Evolutionary conservation across 805 yeast genomes (phyloP), one percentile per base, ranked within the genome.

Genomic region (Kodamaea leandrae): DNA sequence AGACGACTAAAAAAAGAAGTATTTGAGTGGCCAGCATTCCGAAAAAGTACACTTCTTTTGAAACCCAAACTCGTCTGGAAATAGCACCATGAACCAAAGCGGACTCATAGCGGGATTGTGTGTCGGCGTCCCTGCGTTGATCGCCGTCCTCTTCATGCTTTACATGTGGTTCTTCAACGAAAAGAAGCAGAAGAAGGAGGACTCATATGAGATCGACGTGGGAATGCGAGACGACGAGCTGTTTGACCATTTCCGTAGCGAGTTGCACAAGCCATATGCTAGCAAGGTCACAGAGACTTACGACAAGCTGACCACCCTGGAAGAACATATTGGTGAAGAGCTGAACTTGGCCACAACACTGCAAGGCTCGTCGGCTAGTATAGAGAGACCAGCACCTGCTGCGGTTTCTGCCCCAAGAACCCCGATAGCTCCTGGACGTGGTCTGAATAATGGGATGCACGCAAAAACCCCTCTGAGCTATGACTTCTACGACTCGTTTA

Each of bases 401-500:
- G n/a, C n/a, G n/a, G n/a, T n/a, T n/a, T n/a, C n/a, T n/a, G n/a
- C n/a, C n/a, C n/a, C n/a, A n/a, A n/a, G n/a, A n/a, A n/a, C n/a
- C n/a, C n/a, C n/a, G n/a, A n/a, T n/a, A n/a, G n/a, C n/a, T n/a
- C n/a, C n/a, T n/a, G n/a, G n/a, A n/a, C n/a, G n/a, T n/a, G n/a
- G n/a, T n/a, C n/a, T n/a, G n/a, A n/a, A n/a, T n/a, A n/a, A 10
- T 14, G 17, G 13, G 16, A 17, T 16, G 17, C 32, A 27, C 32
- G 6, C 32, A 16, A 27, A 27, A 10, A 27, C 32, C 16, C 32
- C 32, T 20, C 33, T 30, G 33, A 30, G 33, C 36, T 69, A 66
- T 50, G 73, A 68, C 42, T 68, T 68, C 46, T 70, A 70, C 55
- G 72, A 70, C 37, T 42, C 66, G 6, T 56, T 69, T 43, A 68